A percentile compares a stretch with the other conserved stretches of the same genome.
phyloP scores from a whole-genome alignment of 306 rosid species.

The Cicer arietinum region DNA sequence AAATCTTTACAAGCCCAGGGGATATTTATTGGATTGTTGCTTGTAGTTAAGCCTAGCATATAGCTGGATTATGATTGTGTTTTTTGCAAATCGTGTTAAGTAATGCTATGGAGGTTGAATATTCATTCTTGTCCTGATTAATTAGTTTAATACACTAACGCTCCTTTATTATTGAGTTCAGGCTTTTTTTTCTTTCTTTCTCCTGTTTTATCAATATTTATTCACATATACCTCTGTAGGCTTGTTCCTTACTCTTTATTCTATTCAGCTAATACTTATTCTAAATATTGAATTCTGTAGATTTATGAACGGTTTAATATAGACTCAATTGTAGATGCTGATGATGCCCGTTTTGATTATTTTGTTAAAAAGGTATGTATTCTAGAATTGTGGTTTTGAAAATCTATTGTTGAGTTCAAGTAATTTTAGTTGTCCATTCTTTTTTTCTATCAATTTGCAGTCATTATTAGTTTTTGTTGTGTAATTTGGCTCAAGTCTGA shows the following conservation, averaged over 20 bases:
- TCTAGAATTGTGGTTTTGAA: slow-evolving; percentile 19
- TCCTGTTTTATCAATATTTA: slow-evolving; percentile 23
- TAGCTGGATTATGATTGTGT: not conserved
- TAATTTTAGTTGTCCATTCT: slow-evolving; percentile 20
- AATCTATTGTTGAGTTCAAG: slow-evolving; percentile 17
- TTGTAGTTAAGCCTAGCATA: not conserved
- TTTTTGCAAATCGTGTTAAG: not conserved
- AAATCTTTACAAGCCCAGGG: not conserved
- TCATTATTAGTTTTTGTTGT: not conserved
- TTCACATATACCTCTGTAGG: slow-evolving; percentile 23
- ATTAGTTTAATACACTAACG: slow-evolving; percentile 17
- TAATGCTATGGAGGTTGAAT: slow-evolving; percentile 11
- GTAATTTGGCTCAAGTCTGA: slow-evolving; percentile 24
- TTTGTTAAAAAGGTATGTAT: slow-evolving; percentile 73
- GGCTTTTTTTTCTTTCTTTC: slow-evolving; percentile 30
- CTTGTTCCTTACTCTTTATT: slow-evolving; percentile 5
- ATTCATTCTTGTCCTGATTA: slow-evolving; percentile 32
- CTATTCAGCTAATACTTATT: slow-evolving; percentile 33
- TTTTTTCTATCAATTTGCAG: slow-evolving; percentile 20
- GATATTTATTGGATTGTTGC: not conserved
- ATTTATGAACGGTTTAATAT: slow-evolving; percentile 70
- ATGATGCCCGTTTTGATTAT: slow-evolving; percentile 87
- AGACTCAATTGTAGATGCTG: slow-evolving; percentile 68
- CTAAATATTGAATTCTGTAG: slow-evolving; percentile 54
- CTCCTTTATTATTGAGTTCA: slow-evolving; percentile 7